A percentile compares a stretch with the other conserved stretches of the same genome.
Conservation (phyloP, 371 early-diverging fungal genomes). For the Rhizopus delemar region DNA sequence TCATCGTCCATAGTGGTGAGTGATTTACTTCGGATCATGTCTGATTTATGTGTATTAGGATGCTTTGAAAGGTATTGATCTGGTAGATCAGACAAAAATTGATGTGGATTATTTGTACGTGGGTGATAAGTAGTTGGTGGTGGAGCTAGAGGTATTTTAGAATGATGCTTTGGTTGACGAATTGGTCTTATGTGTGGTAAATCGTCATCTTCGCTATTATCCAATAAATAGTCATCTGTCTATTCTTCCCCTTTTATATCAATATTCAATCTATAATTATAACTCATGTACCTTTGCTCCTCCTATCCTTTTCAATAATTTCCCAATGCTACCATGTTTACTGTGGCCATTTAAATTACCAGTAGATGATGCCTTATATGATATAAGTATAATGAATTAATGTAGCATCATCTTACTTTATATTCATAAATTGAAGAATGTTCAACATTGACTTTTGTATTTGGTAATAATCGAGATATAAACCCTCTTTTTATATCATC, state of each 20-base stretch:
- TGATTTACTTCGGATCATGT: too few species aligned
- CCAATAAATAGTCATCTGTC: too few species aligned
- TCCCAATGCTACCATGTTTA: slow-evolving; percentile 13
- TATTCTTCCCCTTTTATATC: slow-evolving; percentile 1
- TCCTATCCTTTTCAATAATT: slow-evolving; percentile 25
- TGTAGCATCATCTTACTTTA: background rate
- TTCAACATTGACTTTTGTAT: background rate
- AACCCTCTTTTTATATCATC: slow-evolving; percentile 18
- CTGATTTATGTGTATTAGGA: slow-evolving; percentile 12
- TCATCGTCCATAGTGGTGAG: slow-evolving; percentile 13
- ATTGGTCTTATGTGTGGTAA: slow-evolving; percentile 22
- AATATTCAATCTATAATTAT: too few species aligned
- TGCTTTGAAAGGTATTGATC: slow-evolving; percentile 17
- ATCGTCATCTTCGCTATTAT: slow-evolving; percentile 4
- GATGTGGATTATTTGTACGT: slow-evolving; percentile 8
- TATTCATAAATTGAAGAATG: background rate
- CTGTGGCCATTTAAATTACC: background rate
- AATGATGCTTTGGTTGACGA: slow-evolving; percentile 9
- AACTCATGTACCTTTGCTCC: slow-evolving; percentile 15
- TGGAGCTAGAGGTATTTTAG: slow-evolving; percentile 30
- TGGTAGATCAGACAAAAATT: slow-evolving; percentile 19
- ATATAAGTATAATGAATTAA: background rate
- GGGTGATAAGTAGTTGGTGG: slow-evolving; percentile 16
- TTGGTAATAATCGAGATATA: slow-evolving; percentile 21
- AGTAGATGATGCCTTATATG: background rate